phyloP scores from a whole-genome alignment of 805 yeast genomes.

The Danielia oregonensis region DNA sequence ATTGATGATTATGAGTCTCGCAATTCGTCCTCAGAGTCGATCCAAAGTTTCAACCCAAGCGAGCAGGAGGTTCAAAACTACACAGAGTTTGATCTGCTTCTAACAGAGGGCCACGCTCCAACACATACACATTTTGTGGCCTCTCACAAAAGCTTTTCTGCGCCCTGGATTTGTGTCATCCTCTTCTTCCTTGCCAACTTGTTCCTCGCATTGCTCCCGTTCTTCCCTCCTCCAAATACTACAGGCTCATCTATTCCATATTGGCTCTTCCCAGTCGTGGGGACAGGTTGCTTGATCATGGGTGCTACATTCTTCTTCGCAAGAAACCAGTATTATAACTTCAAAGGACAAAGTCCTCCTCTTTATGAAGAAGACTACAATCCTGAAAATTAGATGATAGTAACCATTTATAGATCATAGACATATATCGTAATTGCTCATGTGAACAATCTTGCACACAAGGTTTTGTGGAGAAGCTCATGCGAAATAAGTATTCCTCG shows the following conservation, averaged over 20 bases:
- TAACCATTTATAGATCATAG: no score
- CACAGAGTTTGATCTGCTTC: constrained; percentile 16
- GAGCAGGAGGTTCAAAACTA: constrained; percentile 10
- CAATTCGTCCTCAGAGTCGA: background rate
- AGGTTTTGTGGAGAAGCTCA: background rate
- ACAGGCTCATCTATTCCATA: constrained; percentile 41
- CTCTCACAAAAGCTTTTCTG: constrained; percentile 15
- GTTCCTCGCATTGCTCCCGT: constrained; percentile 53
- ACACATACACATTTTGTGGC: background rate
- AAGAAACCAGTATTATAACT: constrained; percentile 8
- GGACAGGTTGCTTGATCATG: constrained; percentile 39
- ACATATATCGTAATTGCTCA: no score
- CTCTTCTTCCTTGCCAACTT: constrained; percentile 45
- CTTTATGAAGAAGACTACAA: constrained; percentile 16
- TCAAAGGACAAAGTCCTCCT: constrained; percentile 8
- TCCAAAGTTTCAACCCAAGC: constrained; percentile 3
- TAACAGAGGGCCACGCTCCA: constrained; percentile 4
- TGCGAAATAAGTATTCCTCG: background rate
- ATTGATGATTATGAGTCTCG: background rate
- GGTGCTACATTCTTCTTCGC: constrained; percentile 35
- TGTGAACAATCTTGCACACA: no score
- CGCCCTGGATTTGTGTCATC: constrained; percentile 28
- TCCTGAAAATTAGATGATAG: background rate
- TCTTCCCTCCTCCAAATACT: constrained; percentile 44
- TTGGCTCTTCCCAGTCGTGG: constrained; percentile 56